A percentile compares a stretch with the other conserved stretches of the same genome.
Conservation (phyloP, 805 yeast species). For the Candida andamanensis region DNA sequence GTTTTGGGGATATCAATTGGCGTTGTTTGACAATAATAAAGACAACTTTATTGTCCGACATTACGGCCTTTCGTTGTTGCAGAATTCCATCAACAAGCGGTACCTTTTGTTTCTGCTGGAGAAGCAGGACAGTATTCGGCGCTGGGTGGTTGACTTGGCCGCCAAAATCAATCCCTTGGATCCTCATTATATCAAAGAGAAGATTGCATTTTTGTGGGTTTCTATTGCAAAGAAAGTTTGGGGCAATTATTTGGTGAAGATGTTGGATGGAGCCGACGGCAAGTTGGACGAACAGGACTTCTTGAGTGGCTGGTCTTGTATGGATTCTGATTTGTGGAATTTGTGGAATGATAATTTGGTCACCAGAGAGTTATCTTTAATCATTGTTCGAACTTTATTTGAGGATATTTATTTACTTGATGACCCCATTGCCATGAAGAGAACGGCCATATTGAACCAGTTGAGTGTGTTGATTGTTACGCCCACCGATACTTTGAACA, state of each 20-base stretch:
- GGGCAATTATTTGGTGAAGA: slow-evolving; percentile 64
- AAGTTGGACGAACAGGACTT: slow-evolving; percentile 42
- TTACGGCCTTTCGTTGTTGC: slow-evolving; percentile 78
- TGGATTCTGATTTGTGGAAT: slow-evolving; percentile 73
- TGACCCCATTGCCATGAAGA: slow-evolving; percentile 81
- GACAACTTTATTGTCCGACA: slow-evolving; percentile 75
- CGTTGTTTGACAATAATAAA: slow-evolving; percentile 53
- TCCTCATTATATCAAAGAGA: slow-evolving; percentile 87
- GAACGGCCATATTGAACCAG: slow-evolving; percentile 73
- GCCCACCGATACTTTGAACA: slow-evolving; percentile 57
- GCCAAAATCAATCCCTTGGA: slow-evolving; percentile 55
- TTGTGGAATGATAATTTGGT: slow-evolving; percentile 66
- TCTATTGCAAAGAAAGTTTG: slow-evolving; percentile 84
- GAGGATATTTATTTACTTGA: slow-evolving; percentile 91
- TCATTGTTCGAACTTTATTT: slow-evolving; percentile 78
- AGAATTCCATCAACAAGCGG: slow-evolving; percentile 57
- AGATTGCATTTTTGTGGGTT: slow-evolving; percentile 87
- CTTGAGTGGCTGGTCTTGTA: slow-evolving; percentile 71
- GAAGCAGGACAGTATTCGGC: slow-evolving; percentile 63
- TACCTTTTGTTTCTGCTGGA: slow-evolving; percentile 52
- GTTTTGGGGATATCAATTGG: slow-evolving; percentile 84
- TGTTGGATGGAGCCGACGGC: slow-evolving; percentile 13
- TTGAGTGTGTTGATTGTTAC: slow-evolving; percentile 80
- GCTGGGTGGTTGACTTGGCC: slow-evolving; percentile 81
- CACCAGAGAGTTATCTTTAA: slow-evolving; percentile 70